phyloP scores from a whole-genome alignment of 495 filamentous ascomycete genomes.

The Sporormia fimetaria region DNA sequence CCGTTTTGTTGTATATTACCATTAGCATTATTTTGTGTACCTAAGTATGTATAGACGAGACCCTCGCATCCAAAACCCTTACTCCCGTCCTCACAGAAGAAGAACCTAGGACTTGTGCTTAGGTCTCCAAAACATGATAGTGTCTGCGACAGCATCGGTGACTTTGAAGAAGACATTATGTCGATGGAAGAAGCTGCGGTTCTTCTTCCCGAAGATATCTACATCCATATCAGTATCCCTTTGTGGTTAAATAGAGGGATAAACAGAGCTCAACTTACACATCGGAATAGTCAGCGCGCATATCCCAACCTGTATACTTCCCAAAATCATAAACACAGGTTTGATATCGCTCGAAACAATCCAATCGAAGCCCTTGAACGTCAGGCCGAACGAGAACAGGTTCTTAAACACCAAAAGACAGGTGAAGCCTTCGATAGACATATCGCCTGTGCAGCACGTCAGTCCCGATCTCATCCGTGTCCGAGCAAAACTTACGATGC shows the following conservation, averaged over 20 bases:
- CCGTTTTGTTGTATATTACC: too few species aligned
- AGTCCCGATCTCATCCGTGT: neutral
- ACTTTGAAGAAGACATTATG: conserved; percentile 60
- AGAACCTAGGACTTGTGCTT: too few species aligned
- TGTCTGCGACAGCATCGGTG: conserved; percentile 18
- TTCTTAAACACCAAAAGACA: conserved; percentile 89
- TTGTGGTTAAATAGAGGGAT: neutral
- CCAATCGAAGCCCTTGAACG: conserved; percentile 75
- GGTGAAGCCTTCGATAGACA: conserved; percentile 85
- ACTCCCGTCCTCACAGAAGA: neutral
- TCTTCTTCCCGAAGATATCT: conserved; percentile 76
- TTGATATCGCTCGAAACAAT: conserved; percentile 47
- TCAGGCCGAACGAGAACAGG: conserved; percentile 77
- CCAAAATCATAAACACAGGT: conserved; percentile 58
- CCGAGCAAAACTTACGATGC: conserved; percentile 51
- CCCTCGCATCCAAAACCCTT: too few species aligned
- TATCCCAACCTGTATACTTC: conserved; percentile 62
- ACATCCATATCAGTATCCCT: conserved; percentile 9
- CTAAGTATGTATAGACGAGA: too few species aligned
- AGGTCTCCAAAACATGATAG: conserved; percentile 20
- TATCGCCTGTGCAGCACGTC: conserved; percentile 45
- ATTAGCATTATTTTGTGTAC: too few species aligned
- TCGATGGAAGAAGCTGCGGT: conserved; percentile 57
- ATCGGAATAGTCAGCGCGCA: conserved; percentile 65
- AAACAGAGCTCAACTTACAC: conserved; percentile 46